Evolutionary conservation across 2,329 filamentous ascomycete genomes (phyloP), one percentile per base, ranked within the genome.

Genomic region (Byssoonygena ceratinophila): DNA sequence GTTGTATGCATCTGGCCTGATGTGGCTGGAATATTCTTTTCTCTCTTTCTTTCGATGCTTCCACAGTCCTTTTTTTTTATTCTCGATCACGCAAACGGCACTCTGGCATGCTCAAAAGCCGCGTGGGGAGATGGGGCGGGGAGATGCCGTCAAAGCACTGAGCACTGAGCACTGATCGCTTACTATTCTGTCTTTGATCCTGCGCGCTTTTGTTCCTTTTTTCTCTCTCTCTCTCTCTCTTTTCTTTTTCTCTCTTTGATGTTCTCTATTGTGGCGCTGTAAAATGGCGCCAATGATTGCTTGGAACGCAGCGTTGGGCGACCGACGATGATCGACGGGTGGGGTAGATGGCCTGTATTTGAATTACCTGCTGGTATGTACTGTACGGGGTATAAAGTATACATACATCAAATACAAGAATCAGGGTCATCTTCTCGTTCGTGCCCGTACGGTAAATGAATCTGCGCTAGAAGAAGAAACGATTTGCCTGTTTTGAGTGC

Each of bases 261-360:
- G 41, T 32, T 51, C 16, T 12, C 20, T 34, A 25, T 7, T 43
- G 40, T 51, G 49, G 49, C 40, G 48, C 20, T 44, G 32, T 9
- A 20, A n/a, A 16, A 34, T 39, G 46, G 37, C 46, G 36, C 46
- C 46, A 40, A 49, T 49, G 36, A 40, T n/a, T 31, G 36, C 14
- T 40, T 22, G 22, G 22, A 20, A 39, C 29, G 22, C 45, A 25
- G n/a, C 25, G n/a, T 48, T 39, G 36, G 46, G 44, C 20, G 22
- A 29, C 36, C 23, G 37, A 40, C 7, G 11, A 49, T 49, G 46
- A 49, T 49, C 46, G 46, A 49, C 46, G 22, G 22, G 37, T 40
- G 46, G 46, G 37, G 46, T 40, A 20, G 11, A 9, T 48, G 29
- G 16, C 14, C 3, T 29, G 12, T 32, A 37, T 46, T 36, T 4